Conservation (phyloP, 2,329 filamentous ascomycete genomes). For the Aspergillus floridensis region DNA sequence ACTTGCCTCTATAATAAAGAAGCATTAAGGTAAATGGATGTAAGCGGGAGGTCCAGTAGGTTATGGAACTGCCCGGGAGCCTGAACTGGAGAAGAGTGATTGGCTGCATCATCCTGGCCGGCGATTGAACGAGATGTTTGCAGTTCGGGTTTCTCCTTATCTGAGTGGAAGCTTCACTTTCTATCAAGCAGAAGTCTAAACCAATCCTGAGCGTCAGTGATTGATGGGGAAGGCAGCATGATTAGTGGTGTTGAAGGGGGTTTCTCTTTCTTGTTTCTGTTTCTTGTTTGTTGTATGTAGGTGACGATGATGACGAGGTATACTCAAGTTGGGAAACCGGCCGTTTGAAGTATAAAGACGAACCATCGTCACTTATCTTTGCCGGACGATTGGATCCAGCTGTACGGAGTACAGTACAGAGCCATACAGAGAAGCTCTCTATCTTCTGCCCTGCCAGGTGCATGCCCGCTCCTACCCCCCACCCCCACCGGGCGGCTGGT, state of each 20-base stretch:
- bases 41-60: neutral
- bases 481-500: neutral
- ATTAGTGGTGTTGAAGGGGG: too few relatives aligned
- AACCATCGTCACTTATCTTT: neutral
- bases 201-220: too few relatives aligned
- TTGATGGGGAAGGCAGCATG: neutral
- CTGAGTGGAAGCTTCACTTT: constrained; percentile 8
- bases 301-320: neutral
- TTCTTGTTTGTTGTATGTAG: neutral
- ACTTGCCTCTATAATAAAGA: too few relatives aligned
- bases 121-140: neutral
- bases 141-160: neutral
- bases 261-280: neutral
- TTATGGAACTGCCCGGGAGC: neutral
- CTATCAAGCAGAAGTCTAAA: neutral
- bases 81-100: neutral
- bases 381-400: constrained; percentile 3
- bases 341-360: neutral
- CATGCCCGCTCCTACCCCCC: neutral
- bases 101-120: neutral
- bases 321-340: neutral
- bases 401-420: neutral
- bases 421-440: neutral
- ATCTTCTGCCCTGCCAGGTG: neutral
- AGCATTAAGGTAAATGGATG: too few relatives aligned